Conservation (phyloP, 2,329 filamentous ascomycete genomes). For the Acrocalymma vagum region DNA sequence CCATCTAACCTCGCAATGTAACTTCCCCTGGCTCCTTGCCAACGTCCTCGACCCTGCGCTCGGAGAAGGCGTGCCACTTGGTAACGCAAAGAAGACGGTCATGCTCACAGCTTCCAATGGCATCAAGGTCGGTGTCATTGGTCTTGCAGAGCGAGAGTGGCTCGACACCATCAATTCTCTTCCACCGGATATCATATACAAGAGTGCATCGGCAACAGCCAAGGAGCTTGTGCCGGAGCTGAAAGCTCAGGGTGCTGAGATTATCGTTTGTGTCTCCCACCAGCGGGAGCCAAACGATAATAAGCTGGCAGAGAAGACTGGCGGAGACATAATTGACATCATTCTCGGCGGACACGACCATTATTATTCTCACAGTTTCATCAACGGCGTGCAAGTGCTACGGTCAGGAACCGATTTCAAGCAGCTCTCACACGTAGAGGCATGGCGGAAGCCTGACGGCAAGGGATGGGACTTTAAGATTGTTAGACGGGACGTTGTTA, state of each 20-base stretch:
- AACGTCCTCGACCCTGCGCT: constrained; percentile 87
- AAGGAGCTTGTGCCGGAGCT: constrained; percentile 77
- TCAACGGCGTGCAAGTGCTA: constrained; percentile 85
- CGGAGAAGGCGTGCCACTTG: constrained; percentile 77
- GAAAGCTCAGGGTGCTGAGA: constrained; percentile 79
- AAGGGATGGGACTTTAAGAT: constrained; percentile 82
- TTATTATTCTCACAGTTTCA: constrained; percentile 79
- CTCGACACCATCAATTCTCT: constrained; percentile 87
- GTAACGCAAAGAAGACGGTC: constrained; percentile 75
- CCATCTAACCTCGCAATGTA: constrained; percentile 75
- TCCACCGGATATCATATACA: constrained; percentile 83
- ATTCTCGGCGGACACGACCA: constrained; percentile 92
- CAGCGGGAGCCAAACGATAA: constrained; percentile 89
- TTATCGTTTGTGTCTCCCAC: constrained; percentile 84
- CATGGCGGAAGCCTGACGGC: constrained; percentile 63
- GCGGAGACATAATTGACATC: constrained; percentile 79
- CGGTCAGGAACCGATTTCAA: constrained; percentile 92
- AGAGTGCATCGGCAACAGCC: constrained; percentile 78
- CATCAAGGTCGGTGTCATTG: constrained; percentile 85
- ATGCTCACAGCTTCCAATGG: constrained; percentile 85
- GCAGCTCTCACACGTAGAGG: constrained; percentile 88
- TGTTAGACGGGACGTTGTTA: constrained; percentile 75
- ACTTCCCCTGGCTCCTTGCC: constrained; percentile 88
- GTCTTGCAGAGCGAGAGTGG: constrained; percentile 87
- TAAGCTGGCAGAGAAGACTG: constrained; percentile 77